Percentiles rank a stretch among this genome's conserved stretches.
phyloP scores from a whole-genome alignment of 2,329 filamentous ascomycete genomes.

The Pseudohalonectria lignicola region DNA sequence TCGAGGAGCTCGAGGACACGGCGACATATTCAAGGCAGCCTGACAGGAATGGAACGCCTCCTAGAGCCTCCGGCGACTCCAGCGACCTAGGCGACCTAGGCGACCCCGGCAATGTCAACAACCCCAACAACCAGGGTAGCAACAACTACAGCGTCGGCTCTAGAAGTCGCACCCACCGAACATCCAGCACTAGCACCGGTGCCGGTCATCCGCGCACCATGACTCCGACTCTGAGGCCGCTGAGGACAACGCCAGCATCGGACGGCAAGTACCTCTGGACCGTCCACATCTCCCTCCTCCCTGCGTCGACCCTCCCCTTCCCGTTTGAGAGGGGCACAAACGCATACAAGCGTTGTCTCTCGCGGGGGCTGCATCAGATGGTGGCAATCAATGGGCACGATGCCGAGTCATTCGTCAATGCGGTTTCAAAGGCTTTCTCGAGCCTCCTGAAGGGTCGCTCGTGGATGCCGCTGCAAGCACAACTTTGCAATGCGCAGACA shows the following conservation, averaged over 20 bases:
- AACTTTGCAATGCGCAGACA: constrained; percentile 42
- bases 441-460: constrained; percentile 34
- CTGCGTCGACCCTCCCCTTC: constrained; percentile 40
- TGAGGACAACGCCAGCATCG: constrained; percentile 9
- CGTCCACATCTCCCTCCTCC: constrained; percentile 48
- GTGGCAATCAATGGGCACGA: constrained; percentile 39
- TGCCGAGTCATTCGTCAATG: constrained; percentile 34
- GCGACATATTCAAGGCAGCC: constrained; percentile 15
- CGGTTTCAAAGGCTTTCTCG: constrained; percentile 37
- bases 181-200: not conserved
- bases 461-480: constrained; percentile 49
- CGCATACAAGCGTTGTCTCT: constrained; percentile 50
- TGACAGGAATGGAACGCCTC: not conserved
- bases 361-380: constrained; percentile 47
- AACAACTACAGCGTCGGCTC: not conserved
- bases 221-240: constrained; percentile 11
- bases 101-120: not conserved
- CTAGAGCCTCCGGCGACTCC: not conserved
- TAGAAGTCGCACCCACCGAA: too few species aligned
- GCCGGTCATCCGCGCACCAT: not conserved
- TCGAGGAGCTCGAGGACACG: constrained; percentile 24
- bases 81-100: too few species aligned
- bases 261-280: constrained; percentile 35
- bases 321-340: constrained; percentile 52
- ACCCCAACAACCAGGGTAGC: not conserved